A percentile compares a stretch with the other conserved stretches of the same genome.
Evolutionary conservation across 2,329 filamentous ascomycete species (phyloP).

Genomic region (Aspergillus fijiensis): DNA sequence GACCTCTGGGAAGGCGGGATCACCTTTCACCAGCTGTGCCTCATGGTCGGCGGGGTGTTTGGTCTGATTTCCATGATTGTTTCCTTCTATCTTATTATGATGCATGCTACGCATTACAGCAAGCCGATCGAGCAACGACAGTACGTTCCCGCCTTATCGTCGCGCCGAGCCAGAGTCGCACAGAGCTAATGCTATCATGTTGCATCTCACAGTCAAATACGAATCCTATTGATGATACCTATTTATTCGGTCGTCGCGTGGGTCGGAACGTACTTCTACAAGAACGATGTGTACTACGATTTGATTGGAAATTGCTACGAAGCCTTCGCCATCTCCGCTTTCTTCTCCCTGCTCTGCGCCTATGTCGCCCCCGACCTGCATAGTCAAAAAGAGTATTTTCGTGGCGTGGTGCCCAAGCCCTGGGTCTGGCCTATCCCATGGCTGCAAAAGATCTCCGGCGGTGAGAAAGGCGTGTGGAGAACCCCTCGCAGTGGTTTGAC

Average conservation of each 20-base stretch:
- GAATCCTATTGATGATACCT: constrained; percentile 85
- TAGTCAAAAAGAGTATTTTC: constrained; percentile 78
- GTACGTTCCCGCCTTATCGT: constrained; percentile 36
- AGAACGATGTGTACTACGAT: constrained; percentile 75
- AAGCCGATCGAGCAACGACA: constrained; percentile 61
- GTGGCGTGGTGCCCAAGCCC: constrained; percentile 63
- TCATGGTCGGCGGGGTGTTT: constrained; percentile 56
- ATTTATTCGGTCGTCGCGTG: constrained; percentile 75
- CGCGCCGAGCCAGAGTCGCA: not conserved
- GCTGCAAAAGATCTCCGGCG: constrained; percentile 69
- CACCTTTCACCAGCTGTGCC: constrained; percentile 58
- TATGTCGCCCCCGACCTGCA: constrained; percentile 77
- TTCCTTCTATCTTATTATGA: constrained; percentile 55
- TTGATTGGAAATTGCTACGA: constrained; percentile 84
- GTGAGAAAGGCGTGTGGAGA: constrained; percentile 66
- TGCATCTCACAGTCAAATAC: constrained; percentile 66
- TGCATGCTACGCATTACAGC: constrained; percentile 61
- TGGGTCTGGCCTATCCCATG: constrained; percentile 76
- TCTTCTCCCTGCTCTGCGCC: constrained; percentile 79
- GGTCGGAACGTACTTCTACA: constrained; percentile 71
- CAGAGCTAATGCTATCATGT: constrained; percentile 6
- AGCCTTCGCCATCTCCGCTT: constrained; percentile 82
- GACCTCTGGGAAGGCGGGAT: constrained; percentile 53
- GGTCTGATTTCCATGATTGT: constrained; percentile 52
- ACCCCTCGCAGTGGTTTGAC: constrained; percentile 78